Percentiles rank a stretch among this genome's conserved stretches.
Conservation (phyloP, 176 grass and related monocot species). For the Musa beccarii region DNA sequence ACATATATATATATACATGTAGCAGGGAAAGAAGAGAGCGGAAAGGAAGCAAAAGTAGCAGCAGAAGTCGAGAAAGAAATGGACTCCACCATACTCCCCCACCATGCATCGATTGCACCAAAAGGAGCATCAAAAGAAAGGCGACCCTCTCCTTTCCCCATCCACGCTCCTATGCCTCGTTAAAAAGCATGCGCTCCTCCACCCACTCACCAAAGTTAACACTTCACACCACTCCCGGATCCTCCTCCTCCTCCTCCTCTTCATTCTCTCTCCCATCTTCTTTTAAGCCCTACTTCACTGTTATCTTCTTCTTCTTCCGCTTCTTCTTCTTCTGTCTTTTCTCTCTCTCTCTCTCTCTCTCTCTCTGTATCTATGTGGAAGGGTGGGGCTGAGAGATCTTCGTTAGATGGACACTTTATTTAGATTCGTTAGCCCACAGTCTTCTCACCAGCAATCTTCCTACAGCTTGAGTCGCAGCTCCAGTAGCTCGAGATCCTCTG, state of each 20-base stretch:
- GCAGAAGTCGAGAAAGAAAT: background rate
- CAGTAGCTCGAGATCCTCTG: conserved; percentile 54
- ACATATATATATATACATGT: too few species aligned
- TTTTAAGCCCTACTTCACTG: background rate
- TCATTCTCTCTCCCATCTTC: background rate
- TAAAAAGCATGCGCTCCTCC: background rate
- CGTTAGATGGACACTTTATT: conserved; percentile 83
- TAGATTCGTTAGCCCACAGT: conserved; percentile 91
- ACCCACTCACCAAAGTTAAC: background rate
- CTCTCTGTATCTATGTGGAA: conserved; percentile 20
- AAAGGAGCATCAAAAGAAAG: conserved; percentile 11
- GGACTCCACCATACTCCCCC: background rate
- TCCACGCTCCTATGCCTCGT: too few species aligned
- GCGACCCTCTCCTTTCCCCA: too few species aligned
- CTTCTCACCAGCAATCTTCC: conserved; percentile 70
- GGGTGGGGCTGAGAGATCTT: conserved; percentile 11
- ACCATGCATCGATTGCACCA: conserved; percentile 5
- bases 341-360: background rate
- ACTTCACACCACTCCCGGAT: background rate
- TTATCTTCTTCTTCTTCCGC: background rate
- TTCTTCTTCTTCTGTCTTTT: background rate
- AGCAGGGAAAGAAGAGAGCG: background rate
- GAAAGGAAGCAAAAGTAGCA: background rate
- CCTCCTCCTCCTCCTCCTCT: conserved; percentile 4
- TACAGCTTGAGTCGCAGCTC: conserved; percentile 88